Conservation (phyloP, 768 basidiomycete genomes). For the Tephrocybe sp. region DNA sequence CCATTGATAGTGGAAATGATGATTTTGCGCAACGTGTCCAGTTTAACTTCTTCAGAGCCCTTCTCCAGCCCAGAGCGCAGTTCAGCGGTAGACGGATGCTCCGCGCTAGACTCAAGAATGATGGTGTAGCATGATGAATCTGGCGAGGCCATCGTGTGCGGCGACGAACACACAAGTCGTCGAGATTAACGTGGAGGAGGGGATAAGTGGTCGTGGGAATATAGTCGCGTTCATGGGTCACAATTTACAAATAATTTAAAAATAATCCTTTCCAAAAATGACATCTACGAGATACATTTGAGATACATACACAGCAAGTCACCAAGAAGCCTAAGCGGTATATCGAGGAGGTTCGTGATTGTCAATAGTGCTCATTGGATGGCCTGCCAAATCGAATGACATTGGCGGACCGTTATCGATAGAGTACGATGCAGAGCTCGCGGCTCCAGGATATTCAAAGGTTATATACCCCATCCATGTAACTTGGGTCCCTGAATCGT, state of each 20-base stretch:
- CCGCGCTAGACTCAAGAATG: conserved; percentile 68
- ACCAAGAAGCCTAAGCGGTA: no score
- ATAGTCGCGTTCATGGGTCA: conserved; percentile 4
- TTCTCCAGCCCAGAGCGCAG: conserved; percentile 85
- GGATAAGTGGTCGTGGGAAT: conserved; percentile 16
- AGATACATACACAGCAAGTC: no score
- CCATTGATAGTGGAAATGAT: conserved; percentile 94
- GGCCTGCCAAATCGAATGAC: conserved; percentile 2
- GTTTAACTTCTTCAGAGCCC: conserved; percentile 94
- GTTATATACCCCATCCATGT: neutral
- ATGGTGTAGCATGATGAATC: conserved; percentile 78
- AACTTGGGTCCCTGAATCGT: neutral
- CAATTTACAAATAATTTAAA: neutral
- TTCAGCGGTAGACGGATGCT: conserved; percentile 79
- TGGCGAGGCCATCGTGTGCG: conserved; percentile 30
- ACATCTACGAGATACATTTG: no score
- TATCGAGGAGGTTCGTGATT: no score
- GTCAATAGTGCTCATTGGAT: neutral
- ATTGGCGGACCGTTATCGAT: conserved; percentile 5
- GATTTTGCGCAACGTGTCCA: conserved; percentile 94
- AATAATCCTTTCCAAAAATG: neutral
- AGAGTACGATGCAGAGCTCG: neutral
- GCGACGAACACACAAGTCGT: conserved; percentile 10
- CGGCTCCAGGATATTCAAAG: neutral
- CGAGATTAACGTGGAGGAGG: conserved; percentile 13